Evolutionary conservation across 1,284 basidiomycete genomes (phyloP).

Genomic region (Cutaneotrichosporon sp.): DNA sequence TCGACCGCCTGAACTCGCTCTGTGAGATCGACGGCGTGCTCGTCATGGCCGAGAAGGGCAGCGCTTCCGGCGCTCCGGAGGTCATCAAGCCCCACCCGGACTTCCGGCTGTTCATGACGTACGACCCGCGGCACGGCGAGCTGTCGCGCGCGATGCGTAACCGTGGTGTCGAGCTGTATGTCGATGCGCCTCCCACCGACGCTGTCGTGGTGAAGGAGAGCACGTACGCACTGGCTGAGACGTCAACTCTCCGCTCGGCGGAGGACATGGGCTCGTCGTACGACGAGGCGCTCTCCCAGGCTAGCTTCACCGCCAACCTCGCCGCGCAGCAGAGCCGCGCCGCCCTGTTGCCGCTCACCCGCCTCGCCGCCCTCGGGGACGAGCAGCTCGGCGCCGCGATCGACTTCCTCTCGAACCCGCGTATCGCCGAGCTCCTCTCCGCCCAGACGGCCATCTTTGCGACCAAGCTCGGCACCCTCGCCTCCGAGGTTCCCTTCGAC

Average conservation of each 20-base stretch:
- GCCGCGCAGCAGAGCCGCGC: constrained; percentile 19
- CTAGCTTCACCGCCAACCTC: constrained; percentile 18
- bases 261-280: constrained; percentile 11
- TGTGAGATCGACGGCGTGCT: constrained; percentile 84
- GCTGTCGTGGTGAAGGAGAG: neutral
- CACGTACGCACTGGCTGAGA: constrained; percentile 19
- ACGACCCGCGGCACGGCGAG: constrained; percentile 89
- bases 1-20: constrained; percentile 95
- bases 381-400: constrained; percentile 8
- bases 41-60: constrained; percentile 85
- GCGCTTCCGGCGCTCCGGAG: constrained; percentile 68
- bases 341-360: neutral
- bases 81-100: constrained; percentile 77
- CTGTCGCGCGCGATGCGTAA: constrained; percentile 98
- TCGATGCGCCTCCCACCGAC: constrained; percentile 21
- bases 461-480: constrained; percentile 8
- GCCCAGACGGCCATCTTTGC: neutral
- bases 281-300: neutral
- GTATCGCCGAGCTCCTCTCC: constrained; percentile 9
- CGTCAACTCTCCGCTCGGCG: constrained; percentile 9
- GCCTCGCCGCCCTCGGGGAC: constrained; percentile 9
- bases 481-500: constrained; percentile 33
- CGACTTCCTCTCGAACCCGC: constrained; percentile 16
- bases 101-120: constrained; percentile 93
- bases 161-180: constrained; percentile 82